These are phyloP conservation scores for Cordyceps fumosorosea DNA, from an alignment of 2,329 filamentous ascomycete species.

Conservation along the genomic window DNA sequence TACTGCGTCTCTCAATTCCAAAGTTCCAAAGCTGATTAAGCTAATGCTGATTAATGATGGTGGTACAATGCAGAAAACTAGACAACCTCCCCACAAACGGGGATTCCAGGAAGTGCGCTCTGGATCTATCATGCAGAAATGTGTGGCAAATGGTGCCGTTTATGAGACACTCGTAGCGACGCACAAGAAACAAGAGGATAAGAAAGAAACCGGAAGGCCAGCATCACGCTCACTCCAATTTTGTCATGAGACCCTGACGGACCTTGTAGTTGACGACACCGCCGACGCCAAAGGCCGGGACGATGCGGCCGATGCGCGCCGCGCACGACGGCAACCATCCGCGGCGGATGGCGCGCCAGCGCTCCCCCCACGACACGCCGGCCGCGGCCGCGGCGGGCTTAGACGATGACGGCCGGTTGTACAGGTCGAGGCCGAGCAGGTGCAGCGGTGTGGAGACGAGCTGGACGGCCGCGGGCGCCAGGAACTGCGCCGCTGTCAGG, in stretches of 20 bases:
- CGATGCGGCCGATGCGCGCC: conserved; percentile 75
- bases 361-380: conserved; percentile 43
- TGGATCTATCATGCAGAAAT: neutral
- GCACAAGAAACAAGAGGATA: neutral
- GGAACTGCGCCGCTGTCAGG: conserved; percentile 68
- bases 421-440: conserved; percentile 76
- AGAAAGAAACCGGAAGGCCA: neutral
- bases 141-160: neutral
- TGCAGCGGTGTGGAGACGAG: conserved; percentile 77
- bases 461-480: conserved; percentile 73
- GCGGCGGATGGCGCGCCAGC: conserved; percentile 59
- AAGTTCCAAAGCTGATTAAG: neutral
- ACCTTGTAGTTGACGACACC: conserved; percentile 78
- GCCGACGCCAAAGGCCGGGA: conserved; percentile 83
- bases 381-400: conserved; percentile 19
- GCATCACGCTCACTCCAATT: conserved; percentile 32
- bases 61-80: neutral
- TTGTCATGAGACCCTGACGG: conserved; percentile 59
- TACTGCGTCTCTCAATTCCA: neutral
- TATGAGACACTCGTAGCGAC: neutral
- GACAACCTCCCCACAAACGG: neutral
- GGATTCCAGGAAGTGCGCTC: neutral
- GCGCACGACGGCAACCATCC: conserved; percentile 70
- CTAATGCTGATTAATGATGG: neutral
- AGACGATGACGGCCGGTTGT: conserved; percentile 54